These are phyloP conservation scores for Besnoitia besnoiti DNA, from an alignment of 169 alveolate species.

Conservation along the genomic window DNA sequence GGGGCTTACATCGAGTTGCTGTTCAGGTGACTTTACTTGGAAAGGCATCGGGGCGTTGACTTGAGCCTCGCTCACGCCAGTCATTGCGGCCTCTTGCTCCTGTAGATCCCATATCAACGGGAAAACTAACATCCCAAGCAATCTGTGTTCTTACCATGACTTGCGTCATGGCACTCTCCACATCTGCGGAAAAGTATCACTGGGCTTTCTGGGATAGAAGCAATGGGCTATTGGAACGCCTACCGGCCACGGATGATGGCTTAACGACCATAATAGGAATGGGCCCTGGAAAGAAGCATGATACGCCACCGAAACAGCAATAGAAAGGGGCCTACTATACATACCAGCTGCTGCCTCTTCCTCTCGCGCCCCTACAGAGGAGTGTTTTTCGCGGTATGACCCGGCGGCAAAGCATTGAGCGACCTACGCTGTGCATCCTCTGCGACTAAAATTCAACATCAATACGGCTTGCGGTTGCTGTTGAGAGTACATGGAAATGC, in stretches of 20 bases:
- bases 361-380: not conserved
- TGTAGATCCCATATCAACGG: not conserved
- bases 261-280: conserved; percentile 57
- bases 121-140: not conserved
- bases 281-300: conserved; percentile 24
- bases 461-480: not conserved
- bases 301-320: too few relatives aligned
- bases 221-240: not conserved
- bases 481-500: not conserved
- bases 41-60: not conserved
- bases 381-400: not conserved
- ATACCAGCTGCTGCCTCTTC: not conserved
- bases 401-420: not conserved
- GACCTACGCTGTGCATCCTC: not conserved
- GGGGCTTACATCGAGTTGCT: conserved; percentile 46
- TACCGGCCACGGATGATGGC: conserved; percentile 67
- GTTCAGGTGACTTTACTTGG: conserved; percentile 38
- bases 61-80: conserved; percentile 44
- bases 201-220: not conserved
- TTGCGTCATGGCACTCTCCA: conserved; percentile 61
- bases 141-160: conserved; percentile 34
- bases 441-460: not conserved
- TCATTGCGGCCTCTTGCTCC: conserved; percentile 66
- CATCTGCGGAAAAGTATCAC: not conserved
- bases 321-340: not conserved